phyloP scores from a whole-genome alignment of 2,329 filamentous ascomycete species.

The Phyllosticta paracitricarpa region DNA sequence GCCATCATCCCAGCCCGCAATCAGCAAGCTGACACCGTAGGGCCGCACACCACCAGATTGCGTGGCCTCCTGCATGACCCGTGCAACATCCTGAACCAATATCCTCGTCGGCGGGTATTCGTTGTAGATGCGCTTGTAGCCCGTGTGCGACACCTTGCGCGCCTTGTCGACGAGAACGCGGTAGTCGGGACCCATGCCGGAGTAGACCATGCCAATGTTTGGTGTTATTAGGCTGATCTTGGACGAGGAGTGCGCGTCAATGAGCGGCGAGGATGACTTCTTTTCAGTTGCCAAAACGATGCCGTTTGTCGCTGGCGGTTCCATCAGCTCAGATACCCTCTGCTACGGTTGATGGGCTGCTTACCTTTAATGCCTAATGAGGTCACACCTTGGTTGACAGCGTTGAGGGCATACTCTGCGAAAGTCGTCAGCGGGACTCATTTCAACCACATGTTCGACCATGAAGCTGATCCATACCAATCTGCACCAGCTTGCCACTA shows the following conservation, averaged over 20 bases:
- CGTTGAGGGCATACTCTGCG: conserved; percentile 95
- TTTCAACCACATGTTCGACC: neutral
- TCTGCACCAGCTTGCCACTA: conserved; percentile 98
- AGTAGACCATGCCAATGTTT: conserved; percentile 99
- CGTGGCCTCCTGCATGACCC: conserved; percentile 97
- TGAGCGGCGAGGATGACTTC: conserved; percentile 95
- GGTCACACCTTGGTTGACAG: conserved; percentile 98
- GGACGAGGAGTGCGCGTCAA: conserved; percentile 86
- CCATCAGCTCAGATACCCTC: neutral
- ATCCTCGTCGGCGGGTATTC: conserved; percentile 99
- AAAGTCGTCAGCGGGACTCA: conserved; percentile 15
- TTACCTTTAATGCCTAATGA: conserved; percentile 96
- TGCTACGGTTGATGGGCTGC: neutral
- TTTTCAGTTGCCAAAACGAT: conserved; percentile 99
- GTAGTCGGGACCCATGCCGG: conserved; percentile 98
- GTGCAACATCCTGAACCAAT: conserved; percentile 94
- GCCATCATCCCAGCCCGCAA: conserved; percentile 97
- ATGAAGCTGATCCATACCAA: conserved; percentile 50
- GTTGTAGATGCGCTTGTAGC: conserved; percentile 99
- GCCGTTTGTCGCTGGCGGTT: conserved; percentile 74
- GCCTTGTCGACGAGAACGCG: conserved; percentile 95
- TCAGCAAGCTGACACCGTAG: conserved; percentile 89
- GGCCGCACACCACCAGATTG: conserved; percentile 95
- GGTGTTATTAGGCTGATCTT: conserved; percentile 98
- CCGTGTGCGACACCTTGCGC: conserved; percentile 94